Evolutionary conservation across 306 rosid genomes (phyloP).

Genomic region (Trifolium subterraneum): DNA sequence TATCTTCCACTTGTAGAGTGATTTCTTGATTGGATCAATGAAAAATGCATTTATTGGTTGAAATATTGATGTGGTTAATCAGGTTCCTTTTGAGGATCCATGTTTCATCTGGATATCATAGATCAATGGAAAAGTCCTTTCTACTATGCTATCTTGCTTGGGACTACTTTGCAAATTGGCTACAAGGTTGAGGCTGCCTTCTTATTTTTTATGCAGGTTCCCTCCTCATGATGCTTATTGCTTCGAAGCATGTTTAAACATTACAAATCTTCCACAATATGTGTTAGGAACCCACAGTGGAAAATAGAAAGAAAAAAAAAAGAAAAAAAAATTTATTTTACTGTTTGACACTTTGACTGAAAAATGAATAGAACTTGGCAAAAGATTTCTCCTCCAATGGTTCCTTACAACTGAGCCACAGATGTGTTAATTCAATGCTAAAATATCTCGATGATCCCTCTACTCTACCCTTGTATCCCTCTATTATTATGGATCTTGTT

Average conservation of each 20-base stretch:
- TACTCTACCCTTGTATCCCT: background rate
- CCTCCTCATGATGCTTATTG: slow-evolving; percentile 3
- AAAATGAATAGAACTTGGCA: background rate
- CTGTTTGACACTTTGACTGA: background rate
- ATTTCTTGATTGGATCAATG: slow-evolving; percentile 11
- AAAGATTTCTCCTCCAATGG: background rate
- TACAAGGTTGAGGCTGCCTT: slow-evolving; percentile 3
- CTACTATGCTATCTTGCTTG: background rate
- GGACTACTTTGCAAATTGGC: slow-evolving; percentile 14
- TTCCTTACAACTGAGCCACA: background rate
- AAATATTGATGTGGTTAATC: slow-evolving; percentile 17
- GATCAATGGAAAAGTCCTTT: background rate
- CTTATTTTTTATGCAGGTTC: background rate
- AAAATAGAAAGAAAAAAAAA: background rate
- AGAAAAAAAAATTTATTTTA: background rate
- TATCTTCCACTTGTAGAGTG: slow-evolving; percentile 14
- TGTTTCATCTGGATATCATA: slow-evolving; percentile 11
- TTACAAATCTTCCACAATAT: background rate
- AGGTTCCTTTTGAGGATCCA: slow-evolving; percentile 6
- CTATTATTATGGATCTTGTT: background rate
- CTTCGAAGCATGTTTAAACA: slow-evolving; percentile 4
- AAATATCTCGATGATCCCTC: background rate
- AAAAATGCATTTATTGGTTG: background rate
- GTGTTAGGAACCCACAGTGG: background rate
- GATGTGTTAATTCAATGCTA: background rate